Conservation (phyloP, 495 filamentous ascomycete species). For the Podospora anserina region DNA sequence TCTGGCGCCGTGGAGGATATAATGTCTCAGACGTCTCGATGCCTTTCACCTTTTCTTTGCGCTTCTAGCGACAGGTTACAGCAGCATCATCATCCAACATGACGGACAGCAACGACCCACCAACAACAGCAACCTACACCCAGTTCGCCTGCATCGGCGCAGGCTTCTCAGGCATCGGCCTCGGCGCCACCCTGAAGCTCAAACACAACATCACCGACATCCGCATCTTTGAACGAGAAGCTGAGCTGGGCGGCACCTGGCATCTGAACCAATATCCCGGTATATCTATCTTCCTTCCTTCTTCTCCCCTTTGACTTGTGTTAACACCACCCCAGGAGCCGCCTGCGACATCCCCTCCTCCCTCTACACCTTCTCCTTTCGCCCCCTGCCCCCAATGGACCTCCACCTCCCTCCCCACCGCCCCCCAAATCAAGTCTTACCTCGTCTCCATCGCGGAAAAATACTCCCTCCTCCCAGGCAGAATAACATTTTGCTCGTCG, state of each 20-base stretch:
- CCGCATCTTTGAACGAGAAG: slow-evolving; percentile 60
- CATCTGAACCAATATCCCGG: slow-evolving; percentile 64
- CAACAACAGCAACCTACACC: slow-evolving; percentile 18
- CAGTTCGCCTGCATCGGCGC: slow-evolving; percentile 55
- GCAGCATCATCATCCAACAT: neutral
- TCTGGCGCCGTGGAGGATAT: neutral
- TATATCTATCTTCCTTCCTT: neutral
- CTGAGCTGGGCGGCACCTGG: slow-evolving; percentile 67
- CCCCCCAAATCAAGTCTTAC: slow-evolving; percentile 57
- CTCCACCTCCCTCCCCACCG: slow-evolving; percentile 48
- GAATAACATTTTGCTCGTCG: neutral
- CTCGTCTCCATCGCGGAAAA: slow-evolving; percentile 55
- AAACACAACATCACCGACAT: slow-evolving; percentile 58
- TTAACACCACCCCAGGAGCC: neutral
- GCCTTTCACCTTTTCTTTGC: neutral
- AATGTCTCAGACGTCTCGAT: neutral
- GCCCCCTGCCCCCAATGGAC: slow-evolving; percentile 57
- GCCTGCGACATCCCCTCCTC: slow-evolving; percentile 46
- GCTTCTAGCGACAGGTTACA: neutral
- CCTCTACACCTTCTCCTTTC: slow-evolving; percentile 66
- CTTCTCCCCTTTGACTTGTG: neutral
- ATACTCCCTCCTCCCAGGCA: slow-evolving; percentile 50
- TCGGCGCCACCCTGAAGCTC: slow-evolving; percentile 60
- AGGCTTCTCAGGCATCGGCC: slow-evolving; percentile 64
- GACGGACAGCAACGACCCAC: neutral